These are phyloP conservation scores for Nothomitra cinnamomea DNA, from an alignment of 2,329 filamentous ascomycete species.

Conservation along the genomic window DNA sequence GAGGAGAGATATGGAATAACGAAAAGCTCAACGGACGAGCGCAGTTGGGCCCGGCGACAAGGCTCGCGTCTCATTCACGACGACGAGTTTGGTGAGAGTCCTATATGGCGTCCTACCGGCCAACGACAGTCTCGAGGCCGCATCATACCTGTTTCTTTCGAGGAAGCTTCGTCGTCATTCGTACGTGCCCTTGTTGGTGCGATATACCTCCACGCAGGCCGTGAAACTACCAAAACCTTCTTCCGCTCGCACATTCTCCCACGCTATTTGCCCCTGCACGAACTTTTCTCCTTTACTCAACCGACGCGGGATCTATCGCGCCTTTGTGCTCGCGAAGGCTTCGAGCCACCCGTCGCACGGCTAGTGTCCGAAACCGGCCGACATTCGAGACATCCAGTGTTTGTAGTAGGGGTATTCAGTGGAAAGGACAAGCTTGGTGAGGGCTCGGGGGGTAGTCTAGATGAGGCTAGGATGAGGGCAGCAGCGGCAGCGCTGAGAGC, in stretches of 20 bases:
- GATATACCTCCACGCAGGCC: slow-evolving; percentile 71
- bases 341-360: slow-evolving; percentile 71
- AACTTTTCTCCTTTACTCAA: slow-evolving; percentile 67
- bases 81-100: slow-evolving; percentile 55
- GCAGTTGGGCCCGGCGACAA: slow-evolving; percentile 49
- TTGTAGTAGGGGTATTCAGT: slow-evolving; percentile 84
- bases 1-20: neutral
- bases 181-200: slow-evolving; percentile 72
- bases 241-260: slow-evolving; percentile 70
- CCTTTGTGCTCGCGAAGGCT: slow-evolving; percentile 76
- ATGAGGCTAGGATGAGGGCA: slow-evolving; percentile 62
- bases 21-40: slow-evolving; percentile 25
- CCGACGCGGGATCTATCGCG: slow-evolving; percentile 70
- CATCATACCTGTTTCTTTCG: slow-evolving; percentile 25
- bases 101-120: neutral
- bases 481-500: slow-evolving; percentile 73
- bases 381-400: slow-evolving; percentile 70
- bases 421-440: slow-evolving; percentile 85
- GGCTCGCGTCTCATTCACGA: slow-evolving; percentile 66
- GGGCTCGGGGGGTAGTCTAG: slow-evolving; percentile 61
- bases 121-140: neutral
- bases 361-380: slow-evolving; percentile 85
- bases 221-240: slow-evolving; percentile 64
- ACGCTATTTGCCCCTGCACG: slow-evolving; percentile 56
- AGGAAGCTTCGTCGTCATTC: slow-evolving; percentile 54